Evolutionary conservation across 441 rosid genomes (phyloP).

Genomic region (Francoa sonchifolia): DNA sequence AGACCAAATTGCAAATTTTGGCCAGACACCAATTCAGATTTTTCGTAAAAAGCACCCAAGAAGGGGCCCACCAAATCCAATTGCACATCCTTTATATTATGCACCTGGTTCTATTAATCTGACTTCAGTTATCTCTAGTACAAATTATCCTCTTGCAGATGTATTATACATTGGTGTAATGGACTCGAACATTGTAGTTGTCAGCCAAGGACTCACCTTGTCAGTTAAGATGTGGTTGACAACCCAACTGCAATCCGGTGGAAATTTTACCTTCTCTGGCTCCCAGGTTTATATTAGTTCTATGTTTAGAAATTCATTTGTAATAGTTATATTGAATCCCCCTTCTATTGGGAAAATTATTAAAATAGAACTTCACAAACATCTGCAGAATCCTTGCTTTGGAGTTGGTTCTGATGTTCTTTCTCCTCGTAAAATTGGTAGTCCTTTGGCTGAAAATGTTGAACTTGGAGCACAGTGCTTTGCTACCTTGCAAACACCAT

Average conservation of each 20-base stretch:
- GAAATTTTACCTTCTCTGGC: slow-evolving; percentile 89
- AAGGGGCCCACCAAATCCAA: slow-evolving; percentile 96
- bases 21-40: slow-evolving; percentile 96
- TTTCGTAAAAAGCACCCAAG: slow-evolving; percentile 95
- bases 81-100: slow-evolving; percentile 85
- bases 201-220: slow-evolving; percentile 82
- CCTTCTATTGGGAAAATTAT: slow-evolving; percentile 9
- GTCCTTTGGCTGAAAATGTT: slow-evolving; percentile 71
- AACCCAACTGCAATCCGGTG: slow-evolving; percentile 87
- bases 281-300: slow-evolving; percentile 50
- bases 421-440: slow-evolving; percentile 79
- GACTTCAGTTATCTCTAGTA: slow-evolving; percentile 55
- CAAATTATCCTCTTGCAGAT: slow-evolving; percentile 56
- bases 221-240: slow-evolving; percentile 96
- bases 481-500: slow-evolving; percentile 61
- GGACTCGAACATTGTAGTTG: slow-evolving; percentile 76
- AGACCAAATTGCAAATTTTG: slow-evolving; percentile 98
- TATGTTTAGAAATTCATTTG: slow-evolving; percentile 11
- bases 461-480: slow-evolving; percentile 84
- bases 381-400: slow-evolving; percentile 84
- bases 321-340: slow-evolving; percentile 1
- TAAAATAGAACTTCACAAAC: no score
- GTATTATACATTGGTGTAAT: slow-evolving; percentile 55
- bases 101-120: slow-evolving; percentile 88
- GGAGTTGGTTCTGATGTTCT: slow-evolving; percentile 95